These are phyloP conservation scores for Psilocybe subaeruginosa DNA, from an alignment of 768 basidiomycete genomes.

Conservation along the genomic window DNA sequence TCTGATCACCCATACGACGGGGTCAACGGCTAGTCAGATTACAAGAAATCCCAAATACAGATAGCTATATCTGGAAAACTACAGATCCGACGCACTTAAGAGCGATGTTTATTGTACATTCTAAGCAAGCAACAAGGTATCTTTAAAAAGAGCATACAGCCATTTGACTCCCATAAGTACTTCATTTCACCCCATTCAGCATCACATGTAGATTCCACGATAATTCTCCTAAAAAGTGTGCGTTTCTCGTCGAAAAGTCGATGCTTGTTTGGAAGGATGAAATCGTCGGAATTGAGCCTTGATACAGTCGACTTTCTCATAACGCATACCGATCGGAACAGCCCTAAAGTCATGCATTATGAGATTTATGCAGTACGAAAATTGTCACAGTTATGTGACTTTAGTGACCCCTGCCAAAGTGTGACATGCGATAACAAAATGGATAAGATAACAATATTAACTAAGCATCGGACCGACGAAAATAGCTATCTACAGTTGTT, in stretches of 20 bases:
- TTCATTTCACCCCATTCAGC: constrained; percentile 6
- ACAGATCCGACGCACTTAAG: neutral
- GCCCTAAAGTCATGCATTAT: too few relatives aligned
- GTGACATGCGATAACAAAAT: too few relatives aligned
- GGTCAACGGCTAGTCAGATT: neutral
- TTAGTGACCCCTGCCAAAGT: too few relatives aligned
- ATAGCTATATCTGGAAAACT: neutral
- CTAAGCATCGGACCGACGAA: too few relatives aligned
- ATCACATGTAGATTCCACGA: constrained; percentile 9
- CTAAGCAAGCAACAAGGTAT: neutral
- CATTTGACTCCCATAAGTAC: constrained; percentile 8
- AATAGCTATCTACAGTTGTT: too few relatives aligned
- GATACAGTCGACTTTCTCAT: too few relatives aligned
- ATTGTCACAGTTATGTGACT: too few relatives aligned
- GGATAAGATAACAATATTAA: too few relatives aligned
- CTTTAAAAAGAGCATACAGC: constrained; percentile 7
- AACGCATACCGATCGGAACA: too few relatives aligned
- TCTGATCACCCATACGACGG: too few relatives aligned
- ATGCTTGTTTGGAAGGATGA: constrained; percentile 4
- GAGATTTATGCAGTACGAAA: too few relatives aligned
- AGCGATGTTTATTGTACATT: neutral
- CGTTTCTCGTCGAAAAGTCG: constrained; percentile 15
- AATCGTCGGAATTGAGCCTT: neutral
- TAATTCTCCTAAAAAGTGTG: constrained; percentile 10
- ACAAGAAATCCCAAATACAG: constrained; percentile 1